These are phyloP conservation scores for Ophiostoma novo-ulmi DNA, from an alignment of 2,329 filamentous ascomycete genomes.

Conservation along the genomic window DNA sequence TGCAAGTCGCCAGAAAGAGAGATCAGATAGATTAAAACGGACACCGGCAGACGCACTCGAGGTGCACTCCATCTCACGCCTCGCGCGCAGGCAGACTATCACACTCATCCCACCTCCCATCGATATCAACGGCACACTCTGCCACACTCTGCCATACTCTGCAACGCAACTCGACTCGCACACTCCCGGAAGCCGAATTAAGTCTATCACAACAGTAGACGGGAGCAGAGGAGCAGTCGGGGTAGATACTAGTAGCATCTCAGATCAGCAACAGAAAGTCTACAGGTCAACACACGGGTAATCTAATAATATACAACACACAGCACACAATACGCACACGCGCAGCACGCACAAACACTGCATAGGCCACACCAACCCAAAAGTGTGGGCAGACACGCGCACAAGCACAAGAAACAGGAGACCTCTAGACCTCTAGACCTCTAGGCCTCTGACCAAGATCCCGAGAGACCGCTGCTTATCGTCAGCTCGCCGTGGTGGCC, in stretches of 20 bases:
- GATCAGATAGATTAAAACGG: constrained; percentile 6
- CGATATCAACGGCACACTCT: neutral
- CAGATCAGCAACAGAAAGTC: neutral
- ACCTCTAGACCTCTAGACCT: neutral
- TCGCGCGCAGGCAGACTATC: neutral
- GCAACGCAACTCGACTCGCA: neutral
- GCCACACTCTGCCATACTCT: neutral
- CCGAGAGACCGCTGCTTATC: neutral
- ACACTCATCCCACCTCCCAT: neutral
- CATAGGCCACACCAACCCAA: constrained; percentile 11
- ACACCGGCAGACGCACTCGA: constrained; percentile 9
- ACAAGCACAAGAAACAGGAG: neutral
- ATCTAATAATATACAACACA: neutral
- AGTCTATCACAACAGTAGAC: neutral
- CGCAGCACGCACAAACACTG: neutral
- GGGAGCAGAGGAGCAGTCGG: neutral
- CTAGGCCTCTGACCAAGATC: neutral
- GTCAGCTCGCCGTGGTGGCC: neutral
- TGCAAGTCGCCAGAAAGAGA: neutral
- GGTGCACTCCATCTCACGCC: neutral
- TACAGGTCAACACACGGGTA: neutral
- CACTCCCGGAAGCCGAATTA: neutral
- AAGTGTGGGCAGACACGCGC: constrained; percentile 8
- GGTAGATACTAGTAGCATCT: neutral
- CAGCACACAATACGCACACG: neutral